These are phyloP conservation scores for Mortierella sp. DNA, from an alignment of 371 early-diverging fungal species.

Conservation along the genomic window DNA sequence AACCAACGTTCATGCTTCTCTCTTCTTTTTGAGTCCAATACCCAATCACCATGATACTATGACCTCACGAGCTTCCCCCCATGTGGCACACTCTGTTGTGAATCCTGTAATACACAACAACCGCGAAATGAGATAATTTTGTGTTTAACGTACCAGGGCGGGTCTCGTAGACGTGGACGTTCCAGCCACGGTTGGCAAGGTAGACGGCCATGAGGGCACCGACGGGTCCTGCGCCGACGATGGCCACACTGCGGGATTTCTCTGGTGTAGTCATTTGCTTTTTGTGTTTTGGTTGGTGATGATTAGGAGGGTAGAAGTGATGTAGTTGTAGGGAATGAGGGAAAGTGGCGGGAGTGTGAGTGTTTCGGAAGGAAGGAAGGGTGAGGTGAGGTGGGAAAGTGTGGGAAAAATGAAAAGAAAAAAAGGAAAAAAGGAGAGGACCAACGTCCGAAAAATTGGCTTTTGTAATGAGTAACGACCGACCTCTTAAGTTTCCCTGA, in stretches of 20 bases:
- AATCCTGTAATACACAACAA: not conserved
- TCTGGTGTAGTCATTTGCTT: constrained; percentile 22
- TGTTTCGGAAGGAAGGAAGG: not conserved
- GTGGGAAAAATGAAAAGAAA: constrained; percentile 9
- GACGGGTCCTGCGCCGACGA: constrained; percentile 96
- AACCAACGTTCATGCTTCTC: too few relatives aligned
- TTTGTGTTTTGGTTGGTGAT: not conserved
- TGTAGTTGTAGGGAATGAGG: not conserved
- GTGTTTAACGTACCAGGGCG: constrained; percentile 77
- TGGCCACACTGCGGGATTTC: constrained; percentile 63
- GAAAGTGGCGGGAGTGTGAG: not conserved
- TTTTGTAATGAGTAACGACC: not conserved
- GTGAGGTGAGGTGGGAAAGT: not conserved
- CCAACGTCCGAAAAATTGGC: not conserved
- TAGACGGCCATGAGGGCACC: constrained; percentile 92
- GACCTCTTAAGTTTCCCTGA: constrained; percentile 33
- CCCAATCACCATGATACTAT: not conserved
- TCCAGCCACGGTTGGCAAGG: constrained; percentile 94
- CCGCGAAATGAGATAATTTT: not conserved
- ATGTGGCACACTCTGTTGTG: not conserved
- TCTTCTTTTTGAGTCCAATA: not conserved
- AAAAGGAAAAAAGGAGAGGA: not conserved
- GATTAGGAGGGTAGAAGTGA: not conserved
- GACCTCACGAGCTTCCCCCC: not conserved
- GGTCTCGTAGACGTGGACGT: constrained; percentile 88